Conservation (phyloP, 1,284 basidiomycete genomes). For the Sphagnurus paluster region DNA sequence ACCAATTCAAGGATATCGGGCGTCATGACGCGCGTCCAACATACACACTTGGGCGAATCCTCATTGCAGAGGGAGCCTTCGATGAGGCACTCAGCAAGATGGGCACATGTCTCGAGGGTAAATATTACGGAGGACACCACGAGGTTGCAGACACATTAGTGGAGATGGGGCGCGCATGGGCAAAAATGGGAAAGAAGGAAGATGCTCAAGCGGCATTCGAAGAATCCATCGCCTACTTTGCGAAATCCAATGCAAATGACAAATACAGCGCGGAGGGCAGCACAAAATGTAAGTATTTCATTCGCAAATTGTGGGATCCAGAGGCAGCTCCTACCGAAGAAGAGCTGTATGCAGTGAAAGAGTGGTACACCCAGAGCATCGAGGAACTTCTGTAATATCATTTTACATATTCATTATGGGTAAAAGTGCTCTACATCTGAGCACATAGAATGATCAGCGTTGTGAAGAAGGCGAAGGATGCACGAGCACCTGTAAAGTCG, state of each 20-base stretch:
- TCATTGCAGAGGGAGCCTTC: too few relatives aligned
- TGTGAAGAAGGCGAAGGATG: conserved; percentile 47
- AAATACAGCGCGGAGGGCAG: not conserved
- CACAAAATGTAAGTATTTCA: not conserved
- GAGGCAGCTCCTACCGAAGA: not conserved
- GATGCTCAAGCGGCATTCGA: conserved; percentile 7
- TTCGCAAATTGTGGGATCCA: conserved; percentile 1
- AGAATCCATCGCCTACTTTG: not conserved
- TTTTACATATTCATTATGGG: too few relatives aligned
- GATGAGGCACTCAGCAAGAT: too few relatives aligned
- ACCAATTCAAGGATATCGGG: too few relatives aligned
- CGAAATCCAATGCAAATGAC: not conserved
- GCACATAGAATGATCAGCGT: conserved; percentile 65
- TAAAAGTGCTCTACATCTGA: too few relatives aligned
- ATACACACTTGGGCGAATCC: too few relatives aligned
- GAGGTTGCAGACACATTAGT: not conserved
- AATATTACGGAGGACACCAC: not conserved
- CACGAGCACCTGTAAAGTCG: conserved; percentile 54
- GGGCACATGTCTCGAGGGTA: too few relatives aligned
- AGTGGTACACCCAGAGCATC: not conserved
- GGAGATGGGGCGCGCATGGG: conserved; percentile 5
- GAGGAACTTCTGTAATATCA: not conserved
- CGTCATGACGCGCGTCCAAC: too few relatives aligned
- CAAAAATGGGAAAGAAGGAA: not conserved
- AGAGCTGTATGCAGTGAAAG: not conserved